phyloP scores from a whole-genome alignment of 2,329 filamentous ascomycete genomes.

The Sphaerostilbella broomeana region DNA sequence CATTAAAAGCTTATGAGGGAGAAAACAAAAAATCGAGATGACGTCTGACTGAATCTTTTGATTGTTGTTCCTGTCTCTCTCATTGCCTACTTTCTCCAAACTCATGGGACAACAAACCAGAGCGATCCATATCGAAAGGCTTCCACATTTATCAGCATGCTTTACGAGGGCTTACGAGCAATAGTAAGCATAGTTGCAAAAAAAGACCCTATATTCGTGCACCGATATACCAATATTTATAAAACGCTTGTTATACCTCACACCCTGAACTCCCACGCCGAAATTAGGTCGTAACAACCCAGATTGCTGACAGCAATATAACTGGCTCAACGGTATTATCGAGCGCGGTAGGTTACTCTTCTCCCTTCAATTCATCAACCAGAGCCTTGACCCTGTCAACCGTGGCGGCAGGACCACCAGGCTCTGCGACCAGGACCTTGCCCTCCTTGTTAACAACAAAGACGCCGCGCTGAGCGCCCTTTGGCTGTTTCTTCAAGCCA shows the following conservation, averaged over 20 bases:
- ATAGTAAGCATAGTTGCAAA: slow-evolving; percentile 4
- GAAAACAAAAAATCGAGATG: no score
- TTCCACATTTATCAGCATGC: neutral
- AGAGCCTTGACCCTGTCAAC: slow-evolving; percentile 69
- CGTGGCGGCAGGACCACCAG: slow-evolving; percentile 72
- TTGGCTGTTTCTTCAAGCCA: slow-evolving; percentile 79
- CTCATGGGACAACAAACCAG: no score
- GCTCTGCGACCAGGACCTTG: slow-evolving; percentile 67
- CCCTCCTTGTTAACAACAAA: slow-evolving; percentile 80
- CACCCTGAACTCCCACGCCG: slow-evolving; percentile 13
- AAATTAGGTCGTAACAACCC: slow-evolving; percentile 1
- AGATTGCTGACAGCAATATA: neutral
- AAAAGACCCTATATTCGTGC: slow-evolving; percentile 7
- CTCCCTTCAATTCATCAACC: slow-evolving; percentile 41
- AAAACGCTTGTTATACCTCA: slow-evolving; percentile 14
- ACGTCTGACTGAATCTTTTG: no score
- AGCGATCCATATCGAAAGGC: no score
- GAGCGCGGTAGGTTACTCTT: slow-evolving; percentile 11
- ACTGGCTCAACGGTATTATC: no score
- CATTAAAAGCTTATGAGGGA: no score
- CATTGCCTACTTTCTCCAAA: no score
- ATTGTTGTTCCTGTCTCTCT: no score
- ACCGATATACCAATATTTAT: slow-evolving; percentile 9
- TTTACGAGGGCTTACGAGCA: neutral
- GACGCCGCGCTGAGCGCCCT: slow-evolving; percentile 77